Conservation (phyloP, 345 rosid species). For the Gossypium turneri region DNA sequence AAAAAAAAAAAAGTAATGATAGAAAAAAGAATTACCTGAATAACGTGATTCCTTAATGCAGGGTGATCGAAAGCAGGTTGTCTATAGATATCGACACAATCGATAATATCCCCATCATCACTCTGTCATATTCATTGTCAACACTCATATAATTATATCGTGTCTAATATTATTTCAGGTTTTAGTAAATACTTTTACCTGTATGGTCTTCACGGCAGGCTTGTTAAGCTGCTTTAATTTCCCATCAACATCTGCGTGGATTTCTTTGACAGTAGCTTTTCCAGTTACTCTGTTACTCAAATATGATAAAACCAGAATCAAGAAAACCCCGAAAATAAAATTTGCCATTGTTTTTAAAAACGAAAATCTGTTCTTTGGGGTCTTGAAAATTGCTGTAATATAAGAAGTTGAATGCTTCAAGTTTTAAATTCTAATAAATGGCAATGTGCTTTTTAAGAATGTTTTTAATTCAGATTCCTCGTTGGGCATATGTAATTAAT, state of each 20-base stretch:
- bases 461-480: not conserved
- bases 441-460: not conserved
- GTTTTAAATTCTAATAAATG: not conserved
- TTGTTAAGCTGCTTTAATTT: constrained; percentile 43
- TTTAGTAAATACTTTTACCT: constrained; percentile 12
- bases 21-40: constrained; percentile 30
- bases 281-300: constrained; percentile 16
- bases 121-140: constrained; percentile 23
- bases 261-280: not conserved
- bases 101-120: constrained; percentile 52
- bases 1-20: not conserved
- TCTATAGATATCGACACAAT: constrained; percentile 42
- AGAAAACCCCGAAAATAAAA: not conserved
- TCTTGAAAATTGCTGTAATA: too few species aligned
- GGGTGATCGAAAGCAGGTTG: constrained; percentile 61
- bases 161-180: not conserved
- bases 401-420: not conserved
- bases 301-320: not conserved
- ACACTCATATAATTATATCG: not conserved
- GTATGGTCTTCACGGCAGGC: constrained; percentile 40
- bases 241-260: constrained; percentile 22
- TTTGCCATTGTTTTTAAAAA: constrained; percentile 2
- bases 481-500: not conserved
- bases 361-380: too few species aligned
- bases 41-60: constrained; percentile 30